Evolutionary conservation across 2,329 filamentous ascomycete species (phyloP).

Genomic region (Ophiostoma fasciatum): DNA sequence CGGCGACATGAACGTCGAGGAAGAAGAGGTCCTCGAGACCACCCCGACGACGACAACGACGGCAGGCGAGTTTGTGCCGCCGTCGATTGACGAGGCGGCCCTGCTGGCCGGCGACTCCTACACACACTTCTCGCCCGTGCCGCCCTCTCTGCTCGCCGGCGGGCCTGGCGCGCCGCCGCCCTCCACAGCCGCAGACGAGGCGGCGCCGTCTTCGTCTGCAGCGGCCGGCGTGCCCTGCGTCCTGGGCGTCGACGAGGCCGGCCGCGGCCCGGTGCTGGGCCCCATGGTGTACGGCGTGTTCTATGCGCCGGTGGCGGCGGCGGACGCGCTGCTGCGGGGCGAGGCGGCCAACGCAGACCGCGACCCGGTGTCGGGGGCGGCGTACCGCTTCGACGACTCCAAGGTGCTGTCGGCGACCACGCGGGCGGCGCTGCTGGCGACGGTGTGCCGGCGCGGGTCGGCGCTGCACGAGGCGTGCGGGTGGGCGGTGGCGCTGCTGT

Average conservation of each 20-base stretch:
- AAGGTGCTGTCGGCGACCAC: slow-evolving; percentile 77
- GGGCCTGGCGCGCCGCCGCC: slow-evolving; percentile 7
- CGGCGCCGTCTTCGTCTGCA: no score
- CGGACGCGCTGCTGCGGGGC: slow-evolving; percentile 56
- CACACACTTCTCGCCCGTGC: slow-evolving; percentile 56
- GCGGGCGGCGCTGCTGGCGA: slow-evolving; percentile 53
- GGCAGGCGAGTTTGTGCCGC: slow-evolving; percentile 43
- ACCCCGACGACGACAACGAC: slow-evolving; percentile 7
- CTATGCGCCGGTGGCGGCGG: slow-evolving; percentile 58
- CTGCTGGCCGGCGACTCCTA: slow-evolving; percentile 54
- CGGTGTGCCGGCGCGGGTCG: slow-evolving; percentile 48
- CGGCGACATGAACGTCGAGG: slow-evolving; percentile 24
- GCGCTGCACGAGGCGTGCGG: slow-evolving; percentile 46
- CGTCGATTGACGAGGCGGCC: slow-evolving; percentile 44
- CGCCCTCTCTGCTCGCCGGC: slow-evolving; percentile 32
- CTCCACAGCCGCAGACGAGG: slow-evolving; percentile 1
- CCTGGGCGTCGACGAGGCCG: slow-evolving; percentile 86
- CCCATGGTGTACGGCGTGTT: slow-evolving; percentile 60
- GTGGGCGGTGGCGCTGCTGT: slow-evolving; percentile 71
- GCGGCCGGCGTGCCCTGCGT: slow-evolving; percentile 46
- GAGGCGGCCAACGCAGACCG: slow-evolving; percentile 5
- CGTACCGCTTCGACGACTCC: slow-evolving; percentile 86
- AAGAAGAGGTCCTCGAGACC: slow-evolving; percentile 19
- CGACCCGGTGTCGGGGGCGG: slow-evolving; percentile 20
- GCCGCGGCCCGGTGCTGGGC: slow-evolving; percentile 82